phyloP scores from a whole-genome alignment of 805 yeast genomes.

The Komagataella mondaviorum region DNA sequence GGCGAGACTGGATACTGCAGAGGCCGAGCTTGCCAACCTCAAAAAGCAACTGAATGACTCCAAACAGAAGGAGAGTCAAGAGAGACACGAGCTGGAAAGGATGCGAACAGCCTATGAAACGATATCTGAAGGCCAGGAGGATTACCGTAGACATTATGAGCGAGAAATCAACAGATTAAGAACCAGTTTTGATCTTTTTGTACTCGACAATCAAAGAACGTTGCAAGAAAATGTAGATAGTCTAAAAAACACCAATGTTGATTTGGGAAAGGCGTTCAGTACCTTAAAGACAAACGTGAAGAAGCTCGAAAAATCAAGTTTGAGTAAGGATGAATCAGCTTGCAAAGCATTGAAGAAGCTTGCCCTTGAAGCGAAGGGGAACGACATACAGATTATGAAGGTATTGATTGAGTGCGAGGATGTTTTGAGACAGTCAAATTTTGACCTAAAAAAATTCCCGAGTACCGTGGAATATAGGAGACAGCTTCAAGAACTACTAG shows the following conservation, averaged over 20 bases:
- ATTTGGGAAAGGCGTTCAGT: neutral
- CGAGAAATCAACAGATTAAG: constrained; percentile 23
- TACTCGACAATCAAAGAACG: constrained; percentile 27
- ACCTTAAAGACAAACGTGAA: constrained; percentile 13
- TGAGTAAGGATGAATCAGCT: constrained; percentile 29
- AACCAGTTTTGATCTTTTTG: constrained; percentile 34
- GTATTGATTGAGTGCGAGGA: constrained; percentile 33
- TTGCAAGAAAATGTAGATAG: neutral
- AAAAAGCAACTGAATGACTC: constrained; percentile 25
- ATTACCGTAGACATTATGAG: constrained; percentile 18
- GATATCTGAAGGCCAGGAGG: constrained; percentile 23
- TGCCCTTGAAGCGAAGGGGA: constrained; percentile 28
- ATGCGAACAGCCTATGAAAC: constrained; percentile 4
- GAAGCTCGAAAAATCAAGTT: constrained; percentile 34
- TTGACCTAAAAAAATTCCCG: neutral
- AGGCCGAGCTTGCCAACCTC: neutral
- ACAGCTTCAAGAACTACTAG: neutral
- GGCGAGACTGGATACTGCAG: neutral
- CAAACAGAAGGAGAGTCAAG: constrained; percentile 8
- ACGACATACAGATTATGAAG: constrained; percentile 32
- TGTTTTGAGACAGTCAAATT: constrained; percentile 20
- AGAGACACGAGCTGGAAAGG: neutral
- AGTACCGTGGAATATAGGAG: neutral
- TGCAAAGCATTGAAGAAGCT: constrained; percentile 28
- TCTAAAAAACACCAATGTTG: neutral